Conservation (phyloP, 164 flowering plant species). For the Kingdonia uniflora region DNA sequence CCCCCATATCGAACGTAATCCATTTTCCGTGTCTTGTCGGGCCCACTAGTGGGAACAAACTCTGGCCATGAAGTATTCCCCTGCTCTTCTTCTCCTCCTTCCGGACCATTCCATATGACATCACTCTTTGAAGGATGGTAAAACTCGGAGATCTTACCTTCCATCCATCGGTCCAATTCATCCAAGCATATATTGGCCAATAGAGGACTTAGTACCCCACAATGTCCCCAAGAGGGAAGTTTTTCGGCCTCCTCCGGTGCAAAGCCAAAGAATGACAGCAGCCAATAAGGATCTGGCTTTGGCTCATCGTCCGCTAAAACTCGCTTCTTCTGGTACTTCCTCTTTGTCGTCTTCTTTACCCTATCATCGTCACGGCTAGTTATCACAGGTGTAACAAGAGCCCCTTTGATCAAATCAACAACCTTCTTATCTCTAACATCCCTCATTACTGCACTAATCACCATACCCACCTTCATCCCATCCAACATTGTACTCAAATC, state of each 20-base stretch:
- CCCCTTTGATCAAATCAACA: constrained; percentile 72
- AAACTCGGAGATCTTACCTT: constrained; percentile 72
- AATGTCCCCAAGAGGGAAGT: constrained; percentile 87
- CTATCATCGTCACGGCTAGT: constrained; percentile 39
- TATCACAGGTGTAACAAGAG: constrained; percentile 73
- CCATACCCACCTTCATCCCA: constrained; percentile 84
- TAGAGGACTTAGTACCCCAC: constrained; percentile 85
- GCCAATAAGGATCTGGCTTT: constrained; percentile 96
- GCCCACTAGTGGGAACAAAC: constrained; percentile 95
- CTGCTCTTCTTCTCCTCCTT: constrained; percentile 67
- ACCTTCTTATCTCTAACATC: constrained; percentile 90
- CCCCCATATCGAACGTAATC: constrained; percentile 91
- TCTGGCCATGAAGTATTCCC: constrained; percentile 99
- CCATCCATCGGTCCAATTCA: constrained; percentile 91
- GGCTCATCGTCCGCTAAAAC: constrained; percentile 93
- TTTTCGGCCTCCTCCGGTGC: constrained; percentile 94
- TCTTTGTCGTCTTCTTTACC: constrained; percentile 47
- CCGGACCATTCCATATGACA: constrained; percentile 87
- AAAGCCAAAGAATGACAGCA: constrained; percentile 77
- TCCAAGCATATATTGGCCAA: constrained; percentile 73
- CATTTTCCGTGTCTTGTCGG: constrained; percentile 90
- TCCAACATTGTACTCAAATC: constrained; percentile 86
- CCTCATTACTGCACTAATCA: constrained; percentile 73
- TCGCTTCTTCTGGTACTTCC: constrained; percentile 92
- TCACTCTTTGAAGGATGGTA: constrained; percentile 78